Evolutionary conservation across 805 yeast genomes (phyloP), one percentile per base, ranked within the genome.

Genomic region (Metschnikowia shivogae): DNA sequence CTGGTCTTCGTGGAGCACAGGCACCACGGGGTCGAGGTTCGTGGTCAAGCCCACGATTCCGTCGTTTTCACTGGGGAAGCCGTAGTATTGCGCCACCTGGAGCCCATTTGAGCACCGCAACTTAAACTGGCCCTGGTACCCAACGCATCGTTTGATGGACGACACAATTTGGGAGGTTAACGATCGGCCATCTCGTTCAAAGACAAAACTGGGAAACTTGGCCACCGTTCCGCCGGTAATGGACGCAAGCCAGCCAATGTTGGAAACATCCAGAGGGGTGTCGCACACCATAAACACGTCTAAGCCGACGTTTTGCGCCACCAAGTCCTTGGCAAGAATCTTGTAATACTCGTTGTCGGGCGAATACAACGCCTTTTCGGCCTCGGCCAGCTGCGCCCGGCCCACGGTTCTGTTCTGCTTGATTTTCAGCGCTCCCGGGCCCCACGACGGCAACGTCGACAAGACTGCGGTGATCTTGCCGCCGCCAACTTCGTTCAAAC

Each of bases 51-150:
- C 55, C 9, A 48, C 52, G 12, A 59, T 48, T 6, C 63, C 64
- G 4, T 56, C 54, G 14, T 34, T 36, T 1, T 62, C 53, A 0
- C 67, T 49, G 4, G 71, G 64, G 6, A 73, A 64, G 0, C 92
- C 92, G 55, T 84, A 85, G 60, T 89, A 87, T 45, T 80, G 80
- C 12, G 78, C 66, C 7, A 92, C 88, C 58, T 87, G 95, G 42
- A 93, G 68, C 0, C 98, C 98, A 52, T 77, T 81, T 1, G 97
- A 89, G 55, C 90, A 84, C 52, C 99, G 84, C 22, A 89, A 77
- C 58, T 89, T 89, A 52, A 92, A 65, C 53, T 84, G 84, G 5
- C 86, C 90, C 61, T 87, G 93, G 56, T 85, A 85, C 4, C 95
- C 98, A 4, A 65, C 63, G 2, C 78, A 67, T 22, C 73, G 72